Conservation (phyloP, 1,284 basidiomycete species). For the Trichosporon coremiiforme region DNA sequence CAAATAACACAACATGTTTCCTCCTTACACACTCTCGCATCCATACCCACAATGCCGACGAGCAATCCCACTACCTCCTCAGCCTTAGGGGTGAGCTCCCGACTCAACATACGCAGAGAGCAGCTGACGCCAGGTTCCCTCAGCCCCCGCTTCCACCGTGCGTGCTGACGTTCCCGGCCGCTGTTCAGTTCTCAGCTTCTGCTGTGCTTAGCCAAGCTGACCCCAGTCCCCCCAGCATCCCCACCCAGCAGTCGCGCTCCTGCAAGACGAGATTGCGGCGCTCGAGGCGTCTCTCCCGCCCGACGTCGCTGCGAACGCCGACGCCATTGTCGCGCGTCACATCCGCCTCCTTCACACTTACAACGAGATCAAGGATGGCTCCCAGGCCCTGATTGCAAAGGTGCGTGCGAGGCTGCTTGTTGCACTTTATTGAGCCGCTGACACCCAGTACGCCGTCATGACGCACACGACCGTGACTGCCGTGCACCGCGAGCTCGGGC, state of each 20-base stretch:
- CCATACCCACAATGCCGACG: too few species aligned
- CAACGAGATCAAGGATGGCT: constrained; percentile 56
- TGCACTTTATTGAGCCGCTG: constrained; percentile 10
- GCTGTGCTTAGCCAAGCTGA: background rate
- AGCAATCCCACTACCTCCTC: too few species aligned
- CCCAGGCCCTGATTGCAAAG: constrained; percentile 51
- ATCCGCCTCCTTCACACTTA: constrained; percentile 53
- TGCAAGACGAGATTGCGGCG: background rate
- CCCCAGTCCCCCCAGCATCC: background rate
- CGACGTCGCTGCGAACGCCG: constrained; percentile 25
- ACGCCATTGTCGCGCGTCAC: constrained; percentile 46
- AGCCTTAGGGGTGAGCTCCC: too few species aligned
- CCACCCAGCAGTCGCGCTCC: background rate
- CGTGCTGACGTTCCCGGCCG: too few species aligned
- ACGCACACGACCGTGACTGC: constrained; percentile 46
- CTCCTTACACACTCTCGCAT: too few species aligned
- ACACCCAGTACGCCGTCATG: constrained; percentile 50
- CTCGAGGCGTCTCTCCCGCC: background rate
- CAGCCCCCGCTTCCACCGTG: too few species aligned
- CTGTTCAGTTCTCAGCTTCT: too few species aligned
- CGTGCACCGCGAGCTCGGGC: constrained; percentile 47
- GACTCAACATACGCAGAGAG: too few species aligned
- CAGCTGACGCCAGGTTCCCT: too few species aligned
- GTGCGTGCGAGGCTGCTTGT: constrained; percentile 32
- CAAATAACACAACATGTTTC: too few species aligned